These are phyloP conservation scores for Peniophora sp. DNA, from an alignment of 1,284 basidiomycete species.

Conservation along the genomic window DNA sequence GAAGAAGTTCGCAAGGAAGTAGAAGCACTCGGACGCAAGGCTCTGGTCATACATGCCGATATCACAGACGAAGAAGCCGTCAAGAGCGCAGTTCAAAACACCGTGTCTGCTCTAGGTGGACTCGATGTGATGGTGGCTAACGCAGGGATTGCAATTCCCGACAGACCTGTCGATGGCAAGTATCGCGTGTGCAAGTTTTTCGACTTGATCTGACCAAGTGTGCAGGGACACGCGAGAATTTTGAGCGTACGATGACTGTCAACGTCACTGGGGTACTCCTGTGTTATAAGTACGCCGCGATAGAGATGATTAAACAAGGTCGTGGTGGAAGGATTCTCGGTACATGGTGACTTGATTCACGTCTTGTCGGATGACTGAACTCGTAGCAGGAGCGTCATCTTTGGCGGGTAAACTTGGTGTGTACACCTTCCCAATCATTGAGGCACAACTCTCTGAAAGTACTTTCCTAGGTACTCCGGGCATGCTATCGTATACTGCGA, in stretches of 20 bases:
- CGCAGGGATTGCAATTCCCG: background rate
- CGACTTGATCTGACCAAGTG: background rate
- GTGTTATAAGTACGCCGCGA: background rate
- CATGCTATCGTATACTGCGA: background rate
- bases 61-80: background rate
- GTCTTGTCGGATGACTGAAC: no score
- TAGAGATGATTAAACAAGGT: background rate
- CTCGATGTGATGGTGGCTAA: background rate
- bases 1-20: conserved; percentile 11
- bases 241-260: background rate
- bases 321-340: background rate
- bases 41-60: background rate
- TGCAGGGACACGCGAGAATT: background rate
- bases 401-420: no score
- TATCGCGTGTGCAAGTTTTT: background rate
- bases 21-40: conserved; percentile 8
- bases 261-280: background rate
- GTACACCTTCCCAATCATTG: no score
- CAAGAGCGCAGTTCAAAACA: background rate
- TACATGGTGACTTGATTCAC: background rate
- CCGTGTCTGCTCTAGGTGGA: background rate
- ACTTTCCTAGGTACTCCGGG: no score
- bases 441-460: no score
- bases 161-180: background rate
- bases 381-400: no score